Base-by-base conservation (phyloP, 1,139 yeast species). In the Diutina neorugosa region DNA sequence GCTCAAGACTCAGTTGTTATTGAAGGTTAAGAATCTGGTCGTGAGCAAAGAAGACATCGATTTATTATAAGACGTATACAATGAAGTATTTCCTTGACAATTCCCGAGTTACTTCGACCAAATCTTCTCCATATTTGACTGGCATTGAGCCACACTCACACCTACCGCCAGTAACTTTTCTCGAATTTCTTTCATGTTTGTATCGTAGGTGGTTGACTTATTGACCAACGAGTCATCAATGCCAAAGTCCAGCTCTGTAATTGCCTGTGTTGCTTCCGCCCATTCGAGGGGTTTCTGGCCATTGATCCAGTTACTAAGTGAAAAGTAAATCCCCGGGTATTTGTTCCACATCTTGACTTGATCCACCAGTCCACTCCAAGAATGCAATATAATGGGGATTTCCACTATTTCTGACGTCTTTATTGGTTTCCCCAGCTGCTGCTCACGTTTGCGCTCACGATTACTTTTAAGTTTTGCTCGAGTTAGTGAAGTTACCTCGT, bases 1-100 rank as follows among this genome's bases (percentile, higher is more conserved):
- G 62, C 85, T 96, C 83, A 90, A 88, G 73, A 88, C 96, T n/a
- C 82, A 87, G 43, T 74, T 93, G 54, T 76, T 94, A 60, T 77
- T 91, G 63, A 85, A 85, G 69, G 82, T 93, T 61, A 93, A 93
- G 74, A 85, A 80, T 59, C 70, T 79, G 7, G 84, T 88, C 53
- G 80, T 81, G 51, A 84, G 81, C 56, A 86, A 83, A 52, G 96
- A 86, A 54, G 96, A 88, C 55, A 84, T 78, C 50, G 78, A 74
- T 57, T 68, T 71, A 56, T 56, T 60, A 23, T 58, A 50, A 44
- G 37, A 11, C 12, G 37, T 11, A 31, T 9, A 11, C 12, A 14
- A 31, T 11, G 5, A 11, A 11, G 37, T 31, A 31, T 31, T 34
- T 34, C 4, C 40, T 14, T 31, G 3, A 31, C n/a, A 1, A 31